These are phyloP conservation scores for Aureobasidium sp. DNA, from an alignment of 2,329 filamentous ascomycete genomes.

Conservation along the genomic window DNA sequence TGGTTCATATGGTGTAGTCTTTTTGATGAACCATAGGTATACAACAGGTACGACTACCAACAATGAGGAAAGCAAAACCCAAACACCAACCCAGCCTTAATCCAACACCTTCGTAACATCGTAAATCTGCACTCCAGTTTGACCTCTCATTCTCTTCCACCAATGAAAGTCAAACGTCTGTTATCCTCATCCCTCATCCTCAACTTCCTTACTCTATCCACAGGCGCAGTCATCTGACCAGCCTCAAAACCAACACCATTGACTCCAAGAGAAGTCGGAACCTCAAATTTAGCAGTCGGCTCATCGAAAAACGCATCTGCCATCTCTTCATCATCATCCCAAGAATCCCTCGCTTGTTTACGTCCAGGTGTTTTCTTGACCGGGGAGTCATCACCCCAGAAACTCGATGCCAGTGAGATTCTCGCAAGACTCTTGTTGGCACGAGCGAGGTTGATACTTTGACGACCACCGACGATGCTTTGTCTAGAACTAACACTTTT, in stretches of 20 bases:
- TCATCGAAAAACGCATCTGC: constrained; percentile 29
- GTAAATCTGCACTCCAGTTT: background rate
- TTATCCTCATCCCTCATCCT: constrained; percentile 30
- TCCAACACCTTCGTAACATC: background rate
- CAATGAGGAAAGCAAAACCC: background rate
- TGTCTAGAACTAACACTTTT: constrained; percentile 22
- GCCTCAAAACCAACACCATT: constrained; percentile 22
- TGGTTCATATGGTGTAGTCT: no score
- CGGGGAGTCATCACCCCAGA: constrained; percentile 23
- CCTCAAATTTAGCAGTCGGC: constrained; percentile 26
- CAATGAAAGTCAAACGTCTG: constrained; percentile 35
- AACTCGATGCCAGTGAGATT: constrained; percentile 22
- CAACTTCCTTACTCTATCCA: constrained; percentile 36
- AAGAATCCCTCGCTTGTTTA: constrained; percentile 11
- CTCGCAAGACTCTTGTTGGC: constrained; percentile 27
- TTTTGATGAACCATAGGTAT: no score
- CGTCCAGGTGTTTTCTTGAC: constrained; percentile 22
- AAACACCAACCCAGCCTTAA: background rate
- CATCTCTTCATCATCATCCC: constrained; percentile 31
- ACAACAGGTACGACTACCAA: no score
- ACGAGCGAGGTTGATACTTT: constrained; percentile 19
- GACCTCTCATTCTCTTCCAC: constrained; percentile 14
- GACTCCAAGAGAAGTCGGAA: constrained; percentile 33
- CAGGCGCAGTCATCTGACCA: constrained; percentile 39
- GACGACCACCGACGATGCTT: constrained; percentile 14